Conservation (phyloP, 345 rosid species). For the Anacardium occidentale region DNA sequence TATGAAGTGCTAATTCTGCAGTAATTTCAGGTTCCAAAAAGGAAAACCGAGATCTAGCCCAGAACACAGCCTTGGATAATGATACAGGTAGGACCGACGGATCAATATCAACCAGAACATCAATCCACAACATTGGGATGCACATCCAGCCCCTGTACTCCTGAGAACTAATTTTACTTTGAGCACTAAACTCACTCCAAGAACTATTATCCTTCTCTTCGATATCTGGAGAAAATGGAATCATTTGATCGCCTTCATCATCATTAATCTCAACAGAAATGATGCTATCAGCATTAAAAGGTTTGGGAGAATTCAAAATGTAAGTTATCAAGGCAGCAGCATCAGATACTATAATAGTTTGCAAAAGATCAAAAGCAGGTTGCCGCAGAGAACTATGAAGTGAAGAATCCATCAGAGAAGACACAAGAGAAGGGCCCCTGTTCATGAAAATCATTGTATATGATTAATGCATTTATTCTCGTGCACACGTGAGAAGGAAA, state of each 20-base stretch:
- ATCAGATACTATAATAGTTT: slow-evolving; percentile 83
- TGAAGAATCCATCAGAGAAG: slow-evolving; percentile 79
- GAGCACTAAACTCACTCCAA: slow-evolving; percentile 72
- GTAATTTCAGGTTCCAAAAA: slow-evolving; percentile 74
- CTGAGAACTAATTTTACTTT: slow-evolving; percentile 51
- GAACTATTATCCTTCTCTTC: slow-evolving; percentile 49
- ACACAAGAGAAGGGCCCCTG: slow-evolving; percentile 95
- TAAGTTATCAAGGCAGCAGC: slow-evolving; percentile 67
- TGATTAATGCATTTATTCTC: slow-evolving; percentile 1
- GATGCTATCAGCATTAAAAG: slow-evolving; percentile 25
- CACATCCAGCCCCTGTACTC: slow-evolving; percentile 83
- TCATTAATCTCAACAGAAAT: slow-evolving; percentile 35
- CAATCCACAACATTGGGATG: slow-evolving; percentile 91
- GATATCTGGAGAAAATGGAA: slow-evolving; percentile 33
- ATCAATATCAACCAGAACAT: slow-evolving; percentile 67
- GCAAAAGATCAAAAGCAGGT: slow-evolving; percentile 92
- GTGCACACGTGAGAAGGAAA: neutral
- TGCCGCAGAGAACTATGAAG: slow-evolving; percentile 85
- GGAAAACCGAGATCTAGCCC: slow-evolving; percentile 85
- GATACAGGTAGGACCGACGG: slow-evolving; percentile 64
- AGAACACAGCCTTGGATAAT: slow-evolving; percentile 81
- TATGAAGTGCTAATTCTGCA: slow-evolving; percentile 56
- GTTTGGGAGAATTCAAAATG: slow-evolving; percentile 35
- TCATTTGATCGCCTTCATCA: slow-evolving; percentile 44
- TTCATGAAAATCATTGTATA: slow-evolving; percentile 27